These are phyloP conservation scores for Neonectria sp. DNA, from an alignment of 2,329 filamentous ascomycete genomes.

Conservation along the genomic window DNA sequence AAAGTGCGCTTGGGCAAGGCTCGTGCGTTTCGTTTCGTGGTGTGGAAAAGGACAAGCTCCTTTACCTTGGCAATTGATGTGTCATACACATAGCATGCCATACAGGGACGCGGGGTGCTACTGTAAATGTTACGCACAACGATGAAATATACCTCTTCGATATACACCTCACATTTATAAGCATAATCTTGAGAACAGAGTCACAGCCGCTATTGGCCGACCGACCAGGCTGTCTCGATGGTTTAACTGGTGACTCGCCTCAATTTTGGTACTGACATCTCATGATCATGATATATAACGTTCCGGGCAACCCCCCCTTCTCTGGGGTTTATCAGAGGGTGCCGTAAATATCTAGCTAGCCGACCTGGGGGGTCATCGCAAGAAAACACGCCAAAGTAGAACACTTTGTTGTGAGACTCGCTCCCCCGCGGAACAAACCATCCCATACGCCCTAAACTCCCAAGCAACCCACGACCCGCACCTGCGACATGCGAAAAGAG, in stretches of 20 bases:
- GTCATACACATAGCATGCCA: slow-evolving; percentile 20
- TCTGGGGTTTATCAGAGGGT: slow-evolving; percentile 22
- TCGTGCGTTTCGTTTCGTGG: slow-evolving; percentile 17
- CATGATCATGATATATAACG: slow-evolving; percentile 46
- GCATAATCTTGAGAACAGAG: slow-evolving; percentile 30
- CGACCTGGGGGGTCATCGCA: slow-evolving; percentile 37
- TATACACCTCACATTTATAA: slow-evolving; percentile 41
- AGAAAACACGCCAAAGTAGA: slow-evolving; percentile 31
- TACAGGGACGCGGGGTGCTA: slow-evolving; percentile 26
- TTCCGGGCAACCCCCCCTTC: slow-evolving; percentile 25
- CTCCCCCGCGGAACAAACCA: slow-evolving; percentile 34
- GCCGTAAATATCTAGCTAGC: slow-evolving; percentile 44
- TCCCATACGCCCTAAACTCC: slow-evolving; percentile 51
- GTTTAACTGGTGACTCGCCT: slow-evolving; percentile 18
- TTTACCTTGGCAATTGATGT: slow-evolving; percentile 30
- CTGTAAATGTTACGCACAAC: slow-evolving; percentile 43
- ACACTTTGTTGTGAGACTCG: slow-evolving; percentile 12
- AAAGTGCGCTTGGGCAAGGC: slow-evolving; percentile 20
- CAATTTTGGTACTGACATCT: slow-evolving; percentile 36
- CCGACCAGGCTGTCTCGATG: not conserved
- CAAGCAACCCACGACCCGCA: slow-evolving; percentile 45
- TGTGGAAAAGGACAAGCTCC: slow-evolving; percentile 26
- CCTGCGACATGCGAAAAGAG: slow-evolving; percentile 39
- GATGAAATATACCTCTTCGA: slow-evolving; percentile 49
- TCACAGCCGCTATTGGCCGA: not conserved